Percentiles rank a stretch among this genome's conserved stretches.
These are phyloP conservation scores for Malassezia globosa DNA, from an alignment of 1,284 basidiomycete species.

Conservation along the genomic window DNA sequence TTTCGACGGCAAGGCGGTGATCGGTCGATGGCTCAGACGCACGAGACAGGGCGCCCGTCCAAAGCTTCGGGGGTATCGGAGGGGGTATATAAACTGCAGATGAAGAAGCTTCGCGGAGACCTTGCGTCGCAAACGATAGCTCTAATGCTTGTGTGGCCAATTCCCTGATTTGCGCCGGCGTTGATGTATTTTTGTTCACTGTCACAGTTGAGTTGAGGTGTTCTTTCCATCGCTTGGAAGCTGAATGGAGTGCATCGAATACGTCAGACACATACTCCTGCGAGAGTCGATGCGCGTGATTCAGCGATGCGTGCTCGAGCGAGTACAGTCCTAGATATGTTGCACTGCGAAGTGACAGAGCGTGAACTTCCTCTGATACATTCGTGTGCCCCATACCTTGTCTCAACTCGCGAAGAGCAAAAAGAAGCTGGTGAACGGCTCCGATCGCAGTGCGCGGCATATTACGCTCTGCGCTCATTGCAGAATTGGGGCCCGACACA, in stretches of 20 bases:
- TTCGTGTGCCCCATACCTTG: no score
- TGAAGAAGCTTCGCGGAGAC: background rate
- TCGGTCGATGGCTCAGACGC: background rate
- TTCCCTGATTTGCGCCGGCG: background rate
- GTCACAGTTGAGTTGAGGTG: background rate
- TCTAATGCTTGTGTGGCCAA: slow-evolving; percentile 6
- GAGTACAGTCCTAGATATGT: slow-evolving; percentile 2
- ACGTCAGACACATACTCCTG: slow-evolving; percentile 4
- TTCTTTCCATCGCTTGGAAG: background rate
- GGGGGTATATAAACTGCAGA: background rate
- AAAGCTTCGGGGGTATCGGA: slow-evolving; percentile 2
- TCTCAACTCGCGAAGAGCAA: background rate
- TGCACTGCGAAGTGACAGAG: background rate
- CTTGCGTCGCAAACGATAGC: background rate
- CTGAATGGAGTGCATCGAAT: background rate
- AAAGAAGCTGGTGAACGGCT: background rate
- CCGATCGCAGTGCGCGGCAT: slow-evolving; percentile 3
- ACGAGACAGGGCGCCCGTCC: background rate
- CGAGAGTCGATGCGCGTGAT: background rate
- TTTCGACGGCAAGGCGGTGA: background rate
- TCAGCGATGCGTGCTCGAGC: background rate
- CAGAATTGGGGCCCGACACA: no score
- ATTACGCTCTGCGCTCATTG: background rate
- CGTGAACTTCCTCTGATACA: background rate
- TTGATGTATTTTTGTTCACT: background rate